phyloP scores from a whole-genome alignment of 1,139 yeast species.

The Suhomyces wounanorum region DNA sequence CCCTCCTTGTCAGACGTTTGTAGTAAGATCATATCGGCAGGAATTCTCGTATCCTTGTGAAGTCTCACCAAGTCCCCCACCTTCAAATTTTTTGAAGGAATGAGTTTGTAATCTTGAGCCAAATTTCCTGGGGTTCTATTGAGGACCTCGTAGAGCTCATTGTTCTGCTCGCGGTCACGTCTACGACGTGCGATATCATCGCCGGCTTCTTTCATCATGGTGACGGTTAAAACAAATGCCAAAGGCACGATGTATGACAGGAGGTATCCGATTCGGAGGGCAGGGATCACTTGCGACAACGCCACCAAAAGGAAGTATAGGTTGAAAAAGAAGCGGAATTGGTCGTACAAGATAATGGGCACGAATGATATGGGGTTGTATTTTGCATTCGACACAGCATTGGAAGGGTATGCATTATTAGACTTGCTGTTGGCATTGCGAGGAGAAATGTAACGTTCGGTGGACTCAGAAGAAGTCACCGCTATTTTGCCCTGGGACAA shows the following conservation, averaged over 20 bases:
- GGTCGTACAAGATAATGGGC: conserved; percentile 89
- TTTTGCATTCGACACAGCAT: conserved; percentile 91
- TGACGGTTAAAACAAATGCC: conserved; percentile 86
- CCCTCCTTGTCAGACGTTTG: conserved; percentile 72
- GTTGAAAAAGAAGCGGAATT: conserved; percentile 95
- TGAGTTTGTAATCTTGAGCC: conserved; percentile 34
- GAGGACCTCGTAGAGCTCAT: conserved; percentile 76
- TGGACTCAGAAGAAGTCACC: conserved; percentile 7
- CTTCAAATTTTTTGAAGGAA: conserved; percentile 65
- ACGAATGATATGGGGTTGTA: conserved; percentile 86
- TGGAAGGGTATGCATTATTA: conserved; percentile 55
- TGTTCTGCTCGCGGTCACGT: conserved; percentile 87
- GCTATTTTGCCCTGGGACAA: conserved; percentile 28
- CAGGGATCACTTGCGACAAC: conserved; percentile 90
- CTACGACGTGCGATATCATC: conserved; percentile 91
- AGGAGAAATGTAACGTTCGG: conserved; percentile 42
- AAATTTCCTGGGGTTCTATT: conserved; percentile 32
- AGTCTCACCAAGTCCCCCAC: conserved; percentile 88
- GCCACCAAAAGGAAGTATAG: conserved; percentile 91
- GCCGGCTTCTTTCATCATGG: conserved; percentile 93
- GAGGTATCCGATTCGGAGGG: conserved; percentile 86
- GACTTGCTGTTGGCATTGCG: conserved; percentile 28
- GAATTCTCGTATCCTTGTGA: conserved; percentile 82
- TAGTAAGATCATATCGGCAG: conserved; percentile 86
- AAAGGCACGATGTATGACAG: conserved; percentile 93